Conservation (phyloP, 257 asterid genomes). For the Phtheirospermum japonicum region DNA sequence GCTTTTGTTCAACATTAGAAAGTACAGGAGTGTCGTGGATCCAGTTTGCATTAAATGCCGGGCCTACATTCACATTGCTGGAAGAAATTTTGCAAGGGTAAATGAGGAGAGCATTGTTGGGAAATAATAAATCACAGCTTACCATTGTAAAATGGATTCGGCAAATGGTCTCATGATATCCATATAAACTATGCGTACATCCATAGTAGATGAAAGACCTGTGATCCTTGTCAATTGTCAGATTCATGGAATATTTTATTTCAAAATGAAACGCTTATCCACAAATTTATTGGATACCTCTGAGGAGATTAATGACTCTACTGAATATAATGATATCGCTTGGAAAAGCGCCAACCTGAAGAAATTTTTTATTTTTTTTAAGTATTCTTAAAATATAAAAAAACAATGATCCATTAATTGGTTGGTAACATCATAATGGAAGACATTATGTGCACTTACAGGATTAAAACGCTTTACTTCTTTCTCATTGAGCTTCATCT, state of each 20-base stretch:
- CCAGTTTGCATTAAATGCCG: conserved; percentile 67
- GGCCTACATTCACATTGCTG: conserved; percentile 75
- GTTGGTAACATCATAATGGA: conserved; percentile 19
- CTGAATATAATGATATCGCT: conserved; percentile 93
- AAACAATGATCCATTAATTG: conserved; percentile 5
- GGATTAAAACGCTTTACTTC: conserved; percentile 95
- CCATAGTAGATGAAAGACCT: conserved; percentile 94
- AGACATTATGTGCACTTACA: conserved; percentile 45
- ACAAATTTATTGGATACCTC: conserved; percentile 53
- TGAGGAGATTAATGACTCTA: conserved; percentile 89
- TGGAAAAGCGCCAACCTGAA: conserved; percentile 97
- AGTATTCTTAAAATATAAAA: conserved; percentile 23
- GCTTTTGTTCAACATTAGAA: conserved; percentile 79
- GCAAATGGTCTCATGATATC: conserved; percentile 99
- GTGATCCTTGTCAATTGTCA: conserved; percentile 35
- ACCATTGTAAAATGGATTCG: conserved; percentile 86
- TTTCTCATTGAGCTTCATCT: conserved; percentile 79
- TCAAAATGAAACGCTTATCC: conserved; percentile 22
- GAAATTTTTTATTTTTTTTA: conserved; percentile 25
- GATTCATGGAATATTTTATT: conserved; percentile 22
- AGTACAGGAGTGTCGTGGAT: conserved; percentile 69
- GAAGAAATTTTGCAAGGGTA: conserved; percentile 34
- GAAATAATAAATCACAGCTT: conserved; percentile 29
- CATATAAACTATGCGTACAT: conserved; percentile 69
- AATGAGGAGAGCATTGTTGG: conserved; percentile 29